Percentiles rank a stretch among this genome's conserved stretches.
Evolutionary conservation across 192 early-diverging fungal species (phyloP).

Genomic region (Podochytrium sp.): DNA sequence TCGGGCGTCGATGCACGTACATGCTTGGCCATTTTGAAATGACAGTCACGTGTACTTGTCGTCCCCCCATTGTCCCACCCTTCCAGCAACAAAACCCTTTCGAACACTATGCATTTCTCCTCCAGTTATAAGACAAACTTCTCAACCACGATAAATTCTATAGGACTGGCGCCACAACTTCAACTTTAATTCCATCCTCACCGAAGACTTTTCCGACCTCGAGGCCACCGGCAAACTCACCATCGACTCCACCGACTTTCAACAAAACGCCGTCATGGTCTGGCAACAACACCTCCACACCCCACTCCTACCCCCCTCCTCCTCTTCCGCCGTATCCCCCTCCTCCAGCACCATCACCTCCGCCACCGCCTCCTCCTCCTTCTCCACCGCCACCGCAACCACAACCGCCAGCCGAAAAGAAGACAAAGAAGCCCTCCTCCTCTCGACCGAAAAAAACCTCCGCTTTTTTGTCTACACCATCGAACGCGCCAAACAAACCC

Average conservation of each 20-base stretch:
- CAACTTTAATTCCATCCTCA: conserved; percentile 23
- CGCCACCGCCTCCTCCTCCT: background rate
- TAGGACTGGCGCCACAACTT: conserved; percentile 29
- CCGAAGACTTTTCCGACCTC: conserved; percentile 38
- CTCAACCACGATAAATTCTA: too few relatives aligned
- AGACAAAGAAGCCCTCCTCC: conserved; percentile 7
- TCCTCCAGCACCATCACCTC: background rate
- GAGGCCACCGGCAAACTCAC: conserved; percentile 33
- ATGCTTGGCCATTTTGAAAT: background rate
- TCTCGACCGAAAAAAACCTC: conserved; percentile 8
- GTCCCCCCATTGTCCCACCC: background rate
- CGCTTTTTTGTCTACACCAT: conserved; percentile 38
- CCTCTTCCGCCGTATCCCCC: background rate
- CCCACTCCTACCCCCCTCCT: background rate
- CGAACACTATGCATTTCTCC: background rate
- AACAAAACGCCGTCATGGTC: conserved; percentile 28
- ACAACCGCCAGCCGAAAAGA: background rate
- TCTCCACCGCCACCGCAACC: background rate
- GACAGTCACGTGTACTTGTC: background rate
- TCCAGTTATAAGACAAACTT: too few relatives aligned
- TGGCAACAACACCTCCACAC: conserved; percentile 18
- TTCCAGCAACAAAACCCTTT: background rate
- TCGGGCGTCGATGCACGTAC: background rate
- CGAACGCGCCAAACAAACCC: conserved; percentile 23
- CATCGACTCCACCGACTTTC: conserved; percentile 14